Base-by-base conservation (phyloP, 352 stramenopile genomes). In the Phytophthora constricta region DNA sequence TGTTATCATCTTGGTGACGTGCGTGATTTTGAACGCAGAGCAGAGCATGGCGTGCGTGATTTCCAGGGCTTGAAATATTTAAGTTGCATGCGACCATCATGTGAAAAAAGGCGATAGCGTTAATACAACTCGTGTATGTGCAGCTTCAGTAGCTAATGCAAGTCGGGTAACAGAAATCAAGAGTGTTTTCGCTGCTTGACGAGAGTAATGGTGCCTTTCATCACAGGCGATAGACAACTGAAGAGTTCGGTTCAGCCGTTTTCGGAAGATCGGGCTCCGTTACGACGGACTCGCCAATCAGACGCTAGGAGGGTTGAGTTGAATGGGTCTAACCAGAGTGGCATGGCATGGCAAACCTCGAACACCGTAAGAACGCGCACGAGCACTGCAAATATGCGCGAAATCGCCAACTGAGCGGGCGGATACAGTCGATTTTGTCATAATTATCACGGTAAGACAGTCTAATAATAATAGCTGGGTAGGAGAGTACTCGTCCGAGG, bases 391-490 rank as follows among this genome's bases (percentile, higher is more conserved):
- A 17, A 65, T n/a, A n/a, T n/a, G n/a, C n/a, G n/a, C n/a, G n/a
- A 67, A 68, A 42, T 60, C 58, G 39, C 50, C 50, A 68, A 33
- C 34, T 19, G 46, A 27, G n/a, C 11, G 28, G 57, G 52, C 49
- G 57, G 58, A 39, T 58, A 59, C 33, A 25, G 54, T 69, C 34
- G 25, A 67, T 68, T 72, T 72, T 17, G 53, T 74, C 49, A 72
- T 75, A 72, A 71, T 71, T 70, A 74, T 66, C 58, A 49, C 59
- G 22, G n/a, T n/a, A n/a, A n/a, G 45, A 50, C 62, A 62, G 47
- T 75, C 67, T 75, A 75, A 75, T 75, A 75, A 75, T 75, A 51
- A 71, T 75, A 71, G 62, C 67, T 63, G 61, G 48, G 55, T 65
- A 59, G 47, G 23, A 39, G 27, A 51, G 10, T 42, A 42, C 34